These are phyloP conservation scores for Lichtheimia ramosa DNA, from an alignment of 371 early-diverging fungal species.

Conservation along the genomic window DNA sequence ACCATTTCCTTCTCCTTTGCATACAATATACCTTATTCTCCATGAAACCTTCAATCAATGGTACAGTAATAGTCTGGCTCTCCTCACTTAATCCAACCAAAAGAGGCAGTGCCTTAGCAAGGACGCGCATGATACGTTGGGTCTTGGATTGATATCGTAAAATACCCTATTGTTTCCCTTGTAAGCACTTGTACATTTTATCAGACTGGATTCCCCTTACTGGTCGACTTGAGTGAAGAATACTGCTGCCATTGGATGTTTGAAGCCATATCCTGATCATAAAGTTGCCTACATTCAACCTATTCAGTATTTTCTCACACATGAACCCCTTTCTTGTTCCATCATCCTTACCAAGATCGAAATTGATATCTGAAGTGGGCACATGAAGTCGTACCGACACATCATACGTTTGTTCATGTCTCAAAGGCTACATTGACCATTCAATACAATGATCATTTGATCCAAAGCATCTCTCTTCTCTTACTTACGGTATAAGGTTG, in stretches of 20 bases:
- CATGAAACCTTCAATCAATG: slow-evolving; percentile 68
- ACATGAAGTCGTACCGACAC: slow-evolving; percentile 75
- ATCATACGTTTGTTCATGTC: slow-evolving; percentile 49
- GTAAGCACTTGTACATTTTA: not conserved
- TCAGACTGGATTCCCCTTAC: slow-evolving; percentile 33
- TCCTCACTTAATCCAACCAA: slow-evolving; percentile 69
- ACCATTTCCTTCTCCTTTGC: not conserved
- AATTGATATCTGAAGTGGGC: slow-evolving; percentile 81
- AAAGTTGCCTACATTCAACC: slow-evolving; percentile 60
- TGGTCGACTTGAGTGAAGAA: slow-evolving; percentile 66
- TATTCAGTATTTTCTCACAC: not conserved
- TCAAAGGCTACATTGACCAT: slow-evolving; percentile 10
- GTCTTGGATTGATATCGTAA: slow-evolving; percentile 74
- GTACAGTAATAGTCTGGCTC: slow-evolving; percentile 65
- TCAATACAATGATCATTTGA: not conserved
- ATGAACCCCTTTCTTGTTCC: not conserved
- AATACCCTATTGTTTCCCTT: slow-evolving; percentile 54
- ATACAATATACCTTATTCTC: slow-evolving; percentile 54
- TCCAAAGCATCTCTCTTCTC: not conserved
- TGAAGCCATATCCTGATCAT: slow-evolving; percentile 78
- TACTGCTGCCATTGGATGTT: slow-evolving; percentile 46
- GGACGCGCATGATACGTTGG: slow-evolving; percentile 63
- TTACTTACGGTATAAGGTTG: slow-evolving; percentile 14
- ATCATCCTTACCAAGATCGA: slow-evolving; percentile 51
- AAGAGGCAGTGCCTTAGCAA: slow-evolving; percentile 67